A percentile compares a stretch with the other conserved stretches of the same genome.
phyloP scores from a whole-genome alignment of 2,329 filamentous ascomycete species.

The Spiromastix sp. region DNA sequence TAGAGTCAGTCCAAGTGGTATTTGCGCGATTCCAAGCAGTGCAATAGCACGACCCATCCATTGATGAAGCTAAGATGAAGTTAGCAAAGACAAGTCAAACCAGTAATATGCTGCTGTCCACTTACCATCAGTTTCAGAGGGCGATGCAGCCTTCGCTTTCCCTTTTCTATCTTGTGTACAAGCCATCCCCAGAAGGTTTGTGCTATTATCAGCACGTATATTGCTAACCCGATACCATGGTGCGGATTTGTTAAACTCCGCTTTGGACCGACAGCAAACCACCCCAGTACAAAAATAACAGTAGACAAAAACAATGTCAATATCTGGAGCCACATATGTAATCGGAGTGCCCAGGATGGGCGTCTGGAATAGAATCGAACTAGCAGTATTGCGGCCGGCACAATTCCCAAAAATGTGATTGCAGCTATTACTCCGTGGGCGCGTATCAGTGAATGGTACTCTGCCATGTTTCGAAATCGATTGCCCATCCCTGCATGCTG shows the following conservation, averaged over 20 bases:
- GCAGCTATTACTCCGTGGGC: constrained; percentile 52
- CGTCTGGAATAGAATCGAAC: constrained; percentile 49
- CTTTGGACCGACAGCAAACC: constrained; percentile 51
- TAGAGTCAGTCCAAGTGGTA: constrained; percentile 78
- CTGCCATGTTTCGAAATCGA: constrained; percentile 48
- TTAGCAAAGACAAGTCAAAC: too few species aligned
- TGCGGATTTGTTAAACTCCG: constrained; percentile 55
- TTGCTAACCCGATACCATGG: constrained; percentile 55
- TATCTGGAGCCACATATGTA: constrained; percentile 56
- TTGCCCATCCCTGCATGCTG: constrained; percentile 52
- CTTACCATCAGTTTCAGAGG: constrained; percentile 49
- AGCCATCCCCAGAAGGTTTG: constrained; percentile 50
- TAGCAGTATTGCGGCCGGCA: constrained; percentile 50
- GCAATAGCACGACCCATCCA: constrained; percentile 74
- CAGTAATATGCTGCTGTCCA: too few species aligned
- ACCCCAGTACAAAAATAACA: constrained; percentile 51
- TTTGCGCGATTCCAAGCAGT: constrained; percentile 73
- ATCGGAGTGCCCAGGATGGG: constrained; percentile 44
- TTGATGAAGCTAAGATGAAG: constrained; percentile 74
- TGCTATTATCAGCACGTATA: constrained; percentile 50
- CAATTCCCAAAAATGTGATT: constrained; percentile 50
- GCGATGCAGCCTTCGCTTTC: constrained; percentile 42
- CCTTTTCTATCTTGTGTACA: constrained; percentile 44
- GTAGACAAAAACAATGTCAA: constrained; percentile 51
- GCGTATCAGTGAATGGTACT: constrained; percentile 48